Base-by-base conservation (phyloP, 176 grass and related monocot species). In the Elymus sibiricus region DNA sequence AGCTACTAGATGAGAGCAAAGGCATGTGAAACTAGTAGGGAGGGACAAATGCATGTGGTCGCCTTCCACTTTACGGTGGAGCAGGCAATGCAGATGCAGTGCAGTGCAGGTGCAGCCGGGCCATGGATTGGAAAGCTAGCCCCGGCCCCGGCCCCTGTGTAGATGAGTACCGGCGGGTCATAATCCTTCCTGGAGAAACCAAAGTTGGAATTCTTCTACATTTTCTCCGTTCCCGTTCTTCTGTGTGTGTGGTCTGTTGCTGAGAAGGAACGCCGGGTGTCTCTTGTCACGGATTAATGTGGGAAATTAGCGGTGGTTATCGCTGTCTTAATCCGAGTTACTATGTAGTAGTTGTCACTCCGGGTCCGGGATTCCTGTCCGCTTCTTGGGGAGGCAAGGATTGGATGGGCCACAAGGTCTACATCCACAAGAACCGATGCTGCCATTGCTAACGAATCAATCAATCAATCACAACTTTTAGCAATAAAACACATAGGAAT, bases 11-110 rank as follows among this genome's bases (percentile, higher is more conserved):
- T n/a, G n/a, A n/a, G n/a, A n/a, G n/a, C n/a, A 73, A 84, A 49
- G 44, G 76, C 89, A 88, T 64, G 89, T 88, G 89, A 84, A 77
- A 60, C 38, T 46, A 15, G 44, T 47, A 11, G 42, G 15, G 76
- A 88, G 26, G 70, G 85, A 88, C 85, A 91, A 42, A 80, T 55
- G 85, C 89, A 91, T 91, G 89, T 19, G 71, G 24, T 74, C 70
- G 39, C 39, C 39, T 9, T 38, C 34, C 43, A 32, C 46, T 32
- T 55, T 1, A 76, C 73, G 53, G 46, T 76, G 73, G 27, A 76
- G 73, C 27, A 29, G 49, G 74, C 13, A 78, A 87, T 70, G 88
- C 46, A 39, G 42, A 43, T 12, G 11, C 10, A 43, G 46, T 12
- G 11, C 10, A 43, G 46, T 49, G 46, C 46, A 51, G 47, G 47